phyloP scores from a whole-genome alignment of 371 early-diverging fungal species.

The Apophysomyces sp. region DNA sequence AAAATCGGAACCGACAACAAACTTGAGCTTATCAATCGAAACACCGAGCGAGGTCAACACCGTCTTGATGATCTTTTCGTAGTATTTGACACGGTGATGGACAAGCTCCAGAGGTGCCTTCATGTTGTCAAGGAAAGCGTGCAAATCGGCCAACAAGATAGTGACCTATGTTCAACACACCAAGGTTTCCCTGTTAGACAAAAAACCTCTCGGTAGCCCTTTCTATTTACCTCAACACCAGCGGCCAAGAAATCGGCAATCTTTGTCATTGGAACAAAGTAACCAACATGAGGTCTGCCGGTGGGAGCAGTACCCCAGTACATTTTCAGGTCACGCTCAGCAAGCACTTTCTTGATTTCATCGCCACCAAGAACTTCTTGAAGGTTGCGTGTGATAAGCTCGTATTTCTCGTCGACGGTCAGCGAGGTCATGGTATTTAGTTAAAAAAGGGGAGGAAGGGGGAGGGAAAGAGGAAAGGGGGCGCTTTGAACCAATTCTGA shows the following conservation, averaged over 20 bases:
- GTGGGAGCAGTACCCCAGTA: constrained; percentile 99
- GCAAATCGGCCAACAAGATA: constrained; percentile 97
- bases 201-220: no score
- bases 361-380: constrained; percentile 97
- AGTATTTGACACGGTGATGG: constrained; percentile 90
- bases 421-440: constrained; percentile 37
- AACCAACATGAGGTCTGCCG: constrained; percentile 98
- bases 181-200: no score
- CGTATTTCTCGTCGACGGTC: constrained; percentile 72
- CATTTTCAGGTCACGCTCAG: constrained; percentile 89
- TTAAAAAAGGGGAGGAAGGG: not conserved
- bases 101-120: constrained; percentile 98
- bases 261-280: constrained; percentile 98
- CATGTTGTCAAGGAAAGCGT: constrained; percentile 99
- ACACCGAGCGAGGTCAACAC: constrained; percentile 91
- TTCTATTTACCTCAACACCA: constrained; percentile 59
- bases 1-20: constrained; percentile 93
- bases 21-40: constrained; percentile 88
- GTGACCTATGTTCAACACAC: constrained; percentile 76
- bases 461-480: constrained; percentile 6
- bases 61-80: constrained; percentile 92
- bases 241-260: constrained; percentile 97
- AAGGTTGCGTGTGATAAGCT: constrained; percentile 93
- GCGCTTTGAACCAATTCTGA: not conserved
- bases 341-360: constrained; percentile 83